phyloP scores from a whole-genome alignment of 2,329 filamentous ascomycete genomes.

The Fusarium sp. region DNA sequence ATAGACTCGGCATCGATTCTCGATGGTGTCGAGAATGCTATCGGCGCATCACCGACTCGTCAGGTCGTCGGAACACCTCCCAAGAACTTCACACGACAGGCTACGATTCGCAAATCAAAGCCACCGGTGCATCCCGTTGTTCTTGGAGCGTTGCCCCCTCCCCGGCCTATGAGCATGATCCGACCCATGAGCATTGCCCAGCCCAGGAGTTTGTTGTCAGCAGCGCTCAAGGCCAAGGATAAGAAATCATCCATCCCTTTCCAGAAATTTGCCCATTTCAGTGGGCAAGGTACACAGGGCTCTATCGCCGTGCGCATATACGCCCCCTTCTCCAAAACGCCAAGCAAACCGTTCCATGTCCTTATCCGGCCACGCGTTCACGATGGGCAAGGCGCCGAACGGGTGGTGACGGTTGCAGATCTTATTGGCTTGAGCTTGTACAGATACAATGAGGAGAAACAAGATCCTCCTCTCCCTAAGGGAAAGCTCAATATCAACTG shows the following conservation, averaged over 20 bases:
- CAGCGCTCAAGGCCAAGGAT: conserved; percentile 78
- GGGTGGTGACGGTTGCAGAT: conserved; percentile 79
- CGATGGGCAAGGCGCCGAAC: conserved; percentile 71
- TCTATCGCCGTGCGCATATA: conserved; percentile 84
- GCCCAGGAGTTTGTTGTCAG: conserved; percentile 78
- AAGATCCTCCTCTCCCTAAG: conserved; percentile 73
- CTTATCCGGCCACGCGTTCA: conserved; percentile 78
- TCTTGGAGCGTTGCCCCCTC: conserved; percentile 77
- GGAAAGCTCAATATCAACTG: conserved; percentile 82
- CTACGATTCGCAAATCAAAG: conserved; percentile 73
- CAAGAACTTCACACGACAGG: conserved; percentile 70
- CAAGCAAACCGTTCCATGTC: conserved; percentile 77
- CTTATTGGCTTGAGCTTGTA: conserved; percentile 85
- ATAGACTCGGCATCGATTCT: conserved; percentile 80
- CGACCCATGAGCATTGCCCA: conserved; percentile 75
- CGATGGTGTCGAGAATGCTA: conserved; percentile 71
- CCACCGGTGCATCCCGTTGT: conserved; percentile 68
- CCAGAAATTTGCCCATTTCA: conserved; percentile 80
- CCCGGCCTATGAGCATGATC: conserved; percentile 74
- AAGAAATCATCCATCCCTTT: conserved; percentile 78
- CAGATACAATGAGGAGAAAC: conserved; percentile 81
- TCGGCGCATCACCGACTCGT: conserved; percentile 66
- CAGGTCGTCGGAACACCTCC: conserved; percentile 75
- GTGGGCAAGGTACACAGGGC: conserved; percentile 82
- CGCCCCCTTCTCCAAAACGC: conserved; percentile 75